These are phyloP conservation scores for Lactifluus piperatus DNA, from an alignment of 768 basidiomycete species.

Conservation along the genomic window DNA sequence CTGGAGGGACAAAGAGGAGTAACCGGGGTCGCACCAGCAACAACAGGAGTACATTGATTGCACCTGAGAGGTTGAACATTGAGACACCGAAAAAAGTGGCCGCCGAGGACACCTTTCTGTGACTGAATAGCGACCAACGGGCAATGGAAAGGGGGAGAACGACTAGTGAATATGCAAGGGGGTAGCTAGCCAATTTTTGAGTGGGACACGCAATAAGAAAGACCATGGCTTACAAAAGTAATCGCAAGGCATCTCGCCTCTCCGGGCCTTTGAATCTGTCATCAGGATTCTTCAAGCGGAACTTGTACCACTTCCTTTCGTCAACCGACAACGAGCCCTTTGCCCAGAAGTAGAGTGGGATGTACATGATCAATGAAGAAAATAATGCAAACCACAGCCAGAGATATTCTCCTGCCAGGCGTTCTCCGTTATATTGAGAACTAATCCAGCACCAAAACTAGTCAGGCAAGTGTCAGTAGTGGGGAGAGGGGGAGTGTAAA, in stretches of 20 bases:
- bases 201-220: background rate
- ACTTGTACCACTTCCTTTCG: background rate
- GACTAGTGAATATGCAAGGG: background rate
- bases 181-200: background rate
- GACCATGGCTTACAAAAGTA: constrained; percentile 23
- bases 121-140: background rate
- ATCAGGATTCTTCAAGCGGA: constrained; percentile 18
- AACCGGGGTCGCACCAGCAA: constrained; percentile 31
- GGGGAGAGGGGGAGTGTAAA: background rate
- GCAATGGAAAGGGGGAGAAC: background rate
- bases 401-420: background rate
- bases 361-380: background rate
- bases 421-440: background rate
- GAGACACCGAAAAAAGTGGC: background rate
- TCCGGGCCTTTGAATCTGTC: background rate
- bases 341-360: background rate
- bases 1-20: constrained; percentile 24
- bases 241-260: constrained; percentile 1
- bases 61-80: background rate
- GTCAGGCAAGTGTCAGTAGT: background rate
- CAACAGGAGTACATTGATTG: constrained; percentile 25
- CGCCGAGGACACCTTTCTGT: background rate
- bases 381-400: background rate
- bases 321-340: background rate
- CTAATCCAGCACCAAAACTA: background rate